These are phyloP conservation scores for Chrysopogon serrulatus DNA, from an alignment of 176 grass and related monocot species.

Conservation along the genomic window DNA sequence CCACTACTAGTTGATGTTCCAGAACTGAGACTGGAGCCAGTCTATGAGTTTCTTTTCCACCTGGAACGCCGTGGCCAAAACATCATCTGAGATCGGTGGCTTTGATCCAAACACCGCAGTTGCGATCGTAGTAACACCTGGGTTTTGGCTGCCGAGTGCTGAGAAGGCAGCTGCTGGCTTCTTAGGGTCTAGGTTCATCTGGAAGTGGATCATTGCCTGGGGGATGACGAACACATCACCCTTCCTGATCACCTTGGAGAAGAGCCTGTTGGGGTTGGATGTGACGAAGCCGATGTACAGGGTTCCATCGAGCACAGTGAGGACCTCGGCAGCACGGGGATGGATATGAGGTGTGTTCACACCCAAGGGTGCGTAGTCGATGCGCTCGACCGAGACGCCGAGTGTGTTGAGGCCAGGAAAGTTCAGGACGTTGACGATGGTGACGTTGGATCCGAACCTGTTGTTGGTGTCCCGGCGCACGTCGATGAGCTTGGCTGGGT, in stretches of 20 bases:
- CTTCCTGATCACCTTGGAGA: not conserved
- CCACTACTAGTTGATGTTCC: not conserved
- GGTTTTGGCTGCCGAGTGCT: not conserved
- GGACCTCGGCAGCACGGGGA: not conserved
- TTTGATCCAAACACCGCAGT: not conserved
- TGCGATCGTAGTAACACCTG: not conserved
- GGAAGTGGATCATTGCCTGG: not conserved
- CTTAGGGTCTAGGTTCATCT: not conserved
- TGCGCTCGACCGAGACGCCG: not conserved
- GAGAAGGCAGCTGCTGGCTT: not conserved
- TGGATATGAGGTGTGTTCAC: not conserved
- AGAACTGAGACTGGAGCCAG: not conserved
- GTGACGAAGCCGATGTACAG: not conserved
- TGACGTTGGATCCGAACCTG: constrained; percentile 4
- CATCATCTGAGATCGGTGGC: not conserved
- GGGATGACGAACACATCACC: not conserved
- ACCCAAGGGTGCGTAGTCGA: not conserved
- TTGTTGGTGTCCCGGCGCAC: not conserved
- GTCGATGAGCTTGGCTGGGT: not conserved
- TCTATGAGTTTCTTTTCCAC: not conserved
- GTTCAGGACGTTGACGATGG: not conserved
- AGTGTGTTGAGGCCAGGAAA: not conserved
- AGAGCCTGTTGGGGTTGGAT: not conserved
- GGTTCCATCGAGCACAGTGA: not conserved
- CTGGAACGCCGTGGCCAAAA: not conserved